These are phyloP conservation scores for Seiridium cupressi DNA, from an alignment of 2,329 filamentous ascomycete species.

Conservation along the genomic window DNA sequence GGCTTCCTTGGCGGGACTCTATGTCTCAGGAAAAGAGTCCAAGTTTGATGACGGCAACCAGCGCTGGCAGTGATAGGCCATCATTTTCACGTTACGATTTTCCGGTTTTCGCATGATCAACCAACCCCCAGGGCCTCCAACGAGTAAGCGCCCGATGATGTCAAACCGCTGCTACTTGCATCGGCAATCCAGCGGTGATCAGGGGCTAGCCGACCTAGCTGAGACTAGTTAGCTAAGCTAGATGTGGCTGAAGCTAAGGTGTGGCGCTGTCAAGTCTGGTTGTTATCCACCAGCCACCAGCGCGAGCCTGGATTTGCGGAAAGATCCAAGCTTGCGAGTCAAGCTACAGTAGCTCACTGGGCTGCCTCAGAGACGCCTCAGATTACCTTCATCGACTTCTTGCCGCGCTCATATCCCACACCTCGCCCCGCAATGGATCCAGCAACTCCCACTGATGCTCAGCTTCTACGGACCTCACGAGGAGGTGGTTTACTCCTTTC, in stretches of 20 bases:
- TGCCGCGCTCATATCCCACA: no score
- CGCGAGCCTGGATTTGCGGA: no score
- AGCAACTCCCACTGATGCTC: no score
- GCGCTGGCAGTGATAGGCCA: background rate
- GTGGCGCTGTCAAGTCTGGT: background rate
- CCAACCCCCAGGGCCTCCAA: background rate
- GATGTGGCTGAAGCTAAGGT: background rate
- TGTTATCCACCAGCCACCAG: no score
- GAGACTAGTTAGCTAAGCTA: background rate
- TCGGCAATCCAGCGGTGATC: background rate
- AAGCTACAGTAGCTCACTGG: no score
- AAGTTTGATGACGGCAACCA: background rate
- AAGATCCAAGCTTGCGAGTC: no score
- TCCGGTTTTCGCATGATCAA: conserved; percentile 7
- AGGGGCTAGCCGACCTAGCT: background rate
- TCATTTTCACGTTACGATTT: background rate
- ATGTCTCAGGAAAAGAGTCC: background rate
- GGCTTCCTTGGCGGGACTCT: background rate
- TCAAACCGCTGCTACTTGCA: conserved; percentile 6
- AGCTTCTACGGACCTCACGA: no score
- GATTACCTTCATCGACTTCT: no score
- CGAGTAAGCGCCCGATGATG: conserved; percentile 1
- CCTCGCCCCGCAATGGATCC: no score
- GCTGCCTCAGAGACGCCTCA: no score
- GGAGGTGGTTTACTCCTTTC: no score